These are phyloP conservation scores for Cudoniella acicularis DNA, from an alignment of 495 filamentous ascomycete genomes.

Conservation along the genomic window DNA sequence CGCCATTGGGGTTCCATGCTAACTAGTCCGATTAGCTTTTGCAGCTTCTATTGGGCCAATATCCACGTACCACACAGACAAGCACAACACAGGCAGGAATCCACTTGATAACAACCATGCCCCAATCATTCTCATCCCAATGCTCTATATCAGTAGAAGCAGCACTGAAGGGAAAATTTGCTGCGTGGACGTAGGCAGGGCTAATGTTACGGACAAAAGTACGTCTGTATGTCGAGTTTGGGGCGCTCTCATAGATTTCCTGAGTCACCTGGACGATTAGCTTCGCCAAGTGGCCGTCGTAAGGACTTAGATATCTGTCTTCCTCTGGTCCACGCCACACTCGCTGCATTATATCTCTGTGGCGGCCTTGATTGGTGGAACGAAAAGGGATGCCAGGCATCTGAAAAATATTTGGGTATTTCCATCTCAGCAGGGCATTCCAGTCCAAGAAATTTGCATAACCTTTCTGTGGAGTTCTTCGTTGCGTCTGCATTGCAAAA, in stretches of 20 bases:
- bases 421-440: background rate
- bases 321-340: constrained; percentile 1
- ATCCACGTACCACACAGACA: constrained; percentile 1
- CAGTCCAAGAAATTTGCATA: background rate
- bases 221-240: constrained; percentile 14
- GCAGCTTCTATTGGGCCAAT: background rate
- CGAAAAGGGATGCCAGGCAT: background rate
- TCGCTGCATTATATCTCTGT: constrained; percentile 18
- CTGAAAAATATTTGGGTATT: background rate
- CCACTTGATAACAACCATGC: background rate
- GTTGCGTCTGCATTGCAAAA: background rate
- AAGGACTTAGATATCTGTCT: constrained; percentile 17
- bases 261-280: constrained; percentile 19
- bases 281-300: constrained; percentile 19
- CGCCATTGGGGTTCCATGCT: background rate
- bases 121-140: background rate
- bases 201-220: constrained; percentile 21
- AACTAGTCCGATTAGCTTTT: background rate
- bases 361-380: background rate
- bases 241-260: constrained; percentile 10
- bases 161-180: background rate
- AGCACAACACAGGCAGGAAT: background rate
- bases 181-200: constrained; percentile 4
- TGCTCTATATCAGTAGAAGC: background rate
- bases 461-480: background rate